A percentile compares a stretch with the other conserved stretches of the same genome.
Conservation (phyloP, 495 filamentous ascomycete species). For the Evansstolkia leycettana region DNA sequence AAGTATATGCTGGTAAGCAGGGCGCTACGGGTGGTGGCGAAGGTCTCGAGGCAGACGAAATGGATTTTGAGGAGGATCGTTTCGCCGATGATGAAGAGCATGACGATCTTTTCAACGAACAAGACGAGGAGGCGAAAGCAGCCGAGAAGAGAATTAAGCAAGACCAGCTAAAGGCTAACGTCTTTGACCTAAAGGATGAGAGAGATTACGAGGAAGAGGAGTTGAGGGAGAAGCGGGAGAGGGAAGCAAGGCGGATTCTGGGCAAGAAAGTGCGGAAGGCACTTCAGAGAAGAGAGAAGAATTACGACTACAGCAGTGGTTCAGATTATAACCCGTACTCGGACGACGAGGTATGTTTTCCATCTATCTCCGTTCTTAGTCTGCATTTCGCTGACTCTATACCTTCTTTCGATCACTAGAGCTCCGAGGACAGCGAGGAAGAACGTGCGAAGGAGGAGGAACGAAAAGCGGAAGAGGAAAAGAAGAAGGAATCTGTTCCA, state of each 20-base stretch:
- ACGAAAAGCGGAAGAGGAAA: conserved; percentile 52
- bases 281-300: conserved; percentile 72
- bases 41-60: conserved; percentile 47
- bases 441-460: conserved; percentile 57
- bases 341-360: conserved; percentile 30
- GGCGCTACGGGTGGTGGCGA: conserved; percentile 17
- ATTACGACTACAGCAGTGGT: conserved; percentile 69
- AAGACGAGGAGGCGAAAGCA: conserved; percentile 80
- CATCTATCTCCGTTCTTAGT: not conserved
- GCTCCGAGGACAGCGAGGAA: conserved; percentile 32
- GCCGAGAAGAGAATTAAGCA: conserved; percentile 73
- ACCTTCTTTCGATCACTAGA: conserved; percentile 12
- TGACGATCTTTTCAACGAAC: conserved; percentile 65
- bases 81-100: conserved; percentile 85
- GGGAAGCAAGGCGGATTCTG: conserved; percentile 49
- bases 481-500: conserved; percentile 41
- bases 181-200: conserved; percentile 76
- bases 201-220: conserved; percentile 77
- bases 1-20: conserved; percentile 32
- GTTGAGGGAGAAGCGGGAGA: conserved; percentile 52
- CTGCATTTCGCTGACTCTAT: not conserved
- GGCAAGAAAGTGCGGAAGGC: conserved; percentile 70
- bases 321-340: conserved; percentile 68
- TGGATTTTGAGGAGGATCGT: conserved; percentile 52
- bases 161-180: conserved; percentile 75